Evolutionary conservation across 2,329 filamentous ascomycete genomes (phyloP).

Genomic region (Alternaria rosae): DNA sequence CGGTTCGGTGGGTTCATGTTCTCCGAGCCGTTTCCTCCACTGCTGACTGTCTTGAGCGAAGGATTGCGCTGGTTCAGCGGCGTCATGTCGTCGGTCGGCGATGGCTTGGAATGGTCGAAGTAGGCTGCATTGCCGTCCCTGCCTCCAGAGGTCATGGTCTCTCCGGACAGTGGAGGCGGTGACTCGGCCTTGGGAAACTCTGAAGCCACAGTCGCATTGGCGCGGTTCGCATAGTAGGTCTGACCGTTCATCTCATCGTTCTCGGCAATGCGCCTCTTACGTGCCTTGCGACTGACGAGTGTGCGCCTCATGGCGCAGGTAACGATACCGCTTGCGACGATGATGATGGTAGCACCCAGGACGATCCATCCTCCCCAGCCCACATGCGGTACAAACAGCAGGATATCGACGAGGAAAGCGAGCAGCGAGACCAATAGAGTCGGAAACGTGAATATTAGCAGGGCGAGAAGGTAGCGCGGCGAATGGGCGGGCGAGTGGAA

Average conservation of each 20-base stretch:
- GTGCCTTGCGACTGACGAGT: conserved; percentile 88
- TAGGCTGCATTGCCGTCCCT: conserved; percentile 67
- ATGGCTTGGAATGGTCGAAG: conserved; percentile 68
- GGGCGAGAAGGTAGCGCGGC: conserved; percentile 80
- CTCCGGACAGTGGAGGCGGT: conserved; percentile 59
- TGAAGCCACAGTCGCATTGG: conserved; percentile 35
- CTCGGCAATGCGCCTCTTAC: conserved; percentile 87
- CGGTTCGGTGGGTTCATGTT: conserved; percentile 47
- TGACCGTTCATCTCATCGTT: conserved; percentile 98
- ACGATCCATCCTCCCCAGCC: conserved; percentile 95
- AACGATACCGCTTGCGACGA: conserved; percentile 81
- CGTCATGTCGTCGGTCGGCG: conserved; percentile 71
- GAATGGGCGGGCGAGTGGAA: conserved; percentile 90
- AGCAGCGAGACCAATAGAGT: conserved; percentile 84
- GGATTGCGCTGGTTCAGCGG: conserved; percentile 73
- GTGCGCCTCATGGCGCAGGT: conserved; percentile 95
- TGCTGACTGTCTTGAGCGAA: conserved; percentile 63
- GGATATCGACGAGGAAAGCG: conserved; percentile 90
- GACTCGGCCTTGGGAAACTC: conserved; percentile 61
- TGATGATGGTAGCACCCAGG: conserved; percentile 84
- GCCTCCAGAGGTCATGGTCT: conserved; percentile 65
- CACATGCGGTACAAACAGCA: conserved; percentile 93
- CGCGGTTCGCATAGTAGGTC: conserved; percentile 74
- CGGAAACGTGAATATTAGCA: conserved; percentile 86
- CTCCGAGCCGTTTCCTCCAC: conserved; percentile 53